Percentiles rank a stretch among this genome's conserved stretches.
These are phyloP conservation scores for Amphicarpaea edgeworthii DNA, from an alignment of 306 rosid species.

Conservation along the genomic window DNA sequence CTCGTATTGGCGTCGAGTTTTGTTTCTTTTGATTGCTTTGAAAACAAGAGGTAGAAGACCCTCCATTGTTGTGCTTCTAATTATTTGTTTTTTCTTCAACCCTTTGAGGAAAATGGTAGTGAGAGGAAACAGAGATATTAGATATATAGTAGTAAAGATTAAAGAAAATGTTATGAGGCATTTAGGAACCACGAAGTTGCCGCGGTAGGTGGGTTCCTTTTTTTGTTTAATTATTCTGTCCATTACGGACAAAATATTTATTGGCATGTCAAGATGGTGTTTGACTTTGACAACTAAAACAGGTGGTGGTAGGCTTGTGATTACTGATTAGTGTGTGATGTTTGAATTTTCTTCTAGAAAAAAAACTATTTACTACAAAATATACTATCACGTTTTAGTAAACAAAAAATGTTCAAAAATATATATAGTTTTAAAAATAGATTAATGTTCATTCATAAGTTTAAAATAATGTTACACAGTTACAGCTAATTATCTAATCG, in stretches of 20 bases:
- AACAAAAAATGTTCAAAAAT: no score
- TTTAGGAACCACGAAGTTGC: slow-evolving; percentile 1
- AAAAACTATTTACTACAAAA: neutral
- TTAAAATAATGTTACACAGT: no score
- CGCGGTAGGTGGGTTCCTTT: slow-evolving; percentile 43
- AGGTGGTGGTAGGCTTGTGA: neutral
- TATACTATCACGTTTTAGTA: no score
- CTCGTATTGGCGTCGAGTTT: slow-evolving; percentile 47
- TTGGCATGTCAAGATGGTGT: neutral
- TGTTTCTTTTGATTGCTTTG: slow-evolving; percentile 53
- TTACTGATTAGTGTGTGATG: neutral
- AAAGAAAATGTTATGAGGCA: neutral
- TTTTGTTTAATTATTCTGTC: neutral
- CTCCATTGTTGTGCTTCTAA: no score
- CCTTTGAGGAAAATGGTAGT: neutral
- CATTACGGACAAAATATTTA: neutral
- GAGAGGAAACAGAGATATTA: neutral
- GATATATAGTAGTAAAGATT: no score
- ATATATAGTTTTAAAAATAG: no score
- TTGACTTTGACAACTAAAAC: slow-evolving; percentile 27
- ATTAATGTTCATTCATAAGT: no score
- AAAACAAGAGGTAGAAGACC: slow-evolving; percentile 56
- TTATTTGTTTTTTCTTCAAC: neutral
- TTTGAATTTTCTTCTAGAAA: neutral
- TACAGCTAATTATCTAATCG: no score